These are phyloP conservation scores for Pleurotus sapidus DNA, from an alignment of 768 basidiomycete species.

Conservation along the genomic window DNA sequence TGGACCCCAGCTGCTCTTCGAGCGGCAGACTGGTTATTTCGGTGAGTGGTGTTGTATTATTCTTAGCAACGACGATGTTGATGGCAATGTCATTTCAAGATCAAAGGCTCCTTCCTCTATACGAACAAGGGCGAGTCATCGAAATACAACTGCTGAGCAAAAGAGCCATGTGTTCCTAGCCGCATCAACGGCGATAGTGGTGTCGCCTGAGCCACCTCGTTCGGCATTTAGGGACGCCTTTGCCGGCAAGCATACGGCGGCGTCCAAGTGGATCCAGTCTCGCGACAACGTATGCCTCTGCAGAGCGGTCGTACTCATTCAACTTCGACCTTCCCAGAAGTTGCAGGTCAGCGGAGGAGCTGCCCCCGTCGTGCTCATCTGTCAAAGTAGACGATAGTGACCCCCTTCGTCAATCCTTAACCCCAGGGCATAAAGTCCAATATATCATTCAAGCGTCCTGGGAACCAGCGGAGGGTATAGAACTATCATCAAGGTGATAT, in stretches of 20 bases:
- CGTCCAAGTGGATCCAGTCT: slow-evolving; percentile 43
- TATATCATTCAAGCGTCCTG: slow-evolving; percentile 58
- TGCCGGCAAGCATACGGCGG: slow-evolving; percentile 27
- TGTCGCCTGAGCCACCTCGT: slow-evolving; percentile 31
- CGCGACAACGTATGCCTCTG: slow-evolving; percentile 25
- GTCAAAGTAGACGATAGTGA: background rate
- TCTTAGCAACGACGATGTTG: background rate
- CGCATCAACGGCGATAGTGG: slow-evolving; percentile 39
- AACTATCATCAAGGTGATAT: slow-evolving; percentile 41
- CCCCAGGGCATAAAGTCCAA: slow-evolving; percentile 30
- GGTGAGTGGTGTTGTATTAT: slow-evolving; percentile 26
- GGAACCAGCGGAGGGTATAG: slow-evolving; percentile 48
- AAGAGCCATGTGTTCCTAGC: slow-evolving; percentile 49
- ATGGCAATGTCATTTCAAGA: slow-evolving; percentile 28
- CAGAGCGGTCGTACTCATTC: slow-evolving; percentile 45
- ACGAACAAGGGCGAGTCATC: slow-evolving; percentile 21
- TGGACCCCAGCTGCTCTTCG: slow-evolving; percentile 49
- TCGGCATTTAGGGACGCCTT: slow-evolving; percentile 44
- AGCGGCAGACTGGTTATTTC: slow-evolving; percentile 58
- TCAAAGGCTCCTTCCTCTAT: slow-evolving; percentile 62
- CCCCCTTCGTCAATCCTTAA: background rate
- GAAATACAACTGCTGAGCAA: slow-evolving; percentile 14
- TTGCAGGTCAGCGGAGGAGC: slow-evolving; percentile 47
- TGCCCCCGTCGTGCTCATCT: slow-evolving; percentile 58
- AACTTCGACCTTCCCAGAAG: slow-evolving; percentile 54